A percentile compares a stretch with the other conserved stretches of the same genome.
phyloP scores from a whole-genome alignment of 1,284 basidiomycete genomes.

The Blastosporella zonata region DNA sequence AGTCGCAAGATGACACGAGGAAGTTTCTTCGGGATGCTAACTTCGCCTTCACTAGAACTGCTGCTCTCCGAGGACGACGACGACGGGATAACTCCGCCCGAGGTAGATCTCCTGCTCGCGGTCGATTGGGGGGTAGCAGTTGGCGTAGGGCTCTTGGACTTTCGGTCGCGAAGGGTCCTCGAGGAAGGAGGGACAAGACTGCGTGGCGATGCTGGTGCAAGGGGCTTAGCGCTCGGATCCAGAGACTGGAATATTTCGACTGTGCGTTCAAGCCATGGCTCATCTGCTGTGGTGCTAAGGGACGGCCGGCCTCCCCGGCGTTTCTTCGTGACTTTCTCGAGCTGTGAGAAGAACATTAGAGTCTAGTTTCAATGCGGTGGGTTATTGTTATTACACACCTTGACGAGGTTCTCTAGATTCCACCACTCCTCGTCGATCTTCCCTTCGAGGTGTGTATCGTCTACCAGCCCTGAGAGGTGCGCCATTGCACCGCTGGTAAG shows the following conservation, averaged over 20 bases:
- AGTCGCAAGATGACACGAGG: not conserved
- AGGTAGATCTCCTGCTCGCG: not conserved
- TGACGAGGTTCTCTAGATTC: slow-evolving; percentile 58
- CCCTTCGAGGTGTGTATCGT: slow-evolving; percentile 20
- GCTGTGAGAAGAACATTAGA: slow-evolving; percentile 33
- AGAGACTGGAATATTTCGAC: slow-evolving; percentile 31
- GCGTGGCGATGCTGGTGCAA: slow-evolving; percentile 25
- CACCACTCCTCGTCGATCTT: slow-evolving; percentile 64
- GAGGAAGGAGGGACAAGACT: slow-evolving; percentile 36
- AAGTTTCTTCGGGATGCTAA: not conserved
- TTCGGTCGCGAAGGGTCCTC: slow-evolving; percentile 58
- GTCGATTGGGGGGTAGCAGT: slow-evolving; percentile 5
- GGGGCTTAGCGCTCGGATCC: slow-evolving; percentile 24
- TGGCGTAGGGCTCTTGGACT: slow-evolving; percentile 19
- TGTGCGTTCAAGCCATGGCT: slow-evolving; percentile 54
- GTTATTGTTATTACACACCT: slow-evolving; percentile 38
- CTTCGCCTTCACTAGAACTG: not conserved
- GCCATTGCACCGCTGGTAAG: slow-evolving; percentile 81
- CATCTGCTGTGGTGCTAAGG: slow-evolving; percentile 23
- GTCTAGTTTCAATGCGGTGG: not conserved
- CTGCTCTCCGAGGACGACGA: slow-evolving; percentile 2
- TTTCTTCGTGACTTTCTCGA: slow-evolving; percentile 72
- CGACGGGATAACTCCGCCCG: not conserved
- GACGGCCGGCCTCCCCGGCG: slow-evolving; percentile 45
- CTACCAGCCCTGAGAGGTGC: slow-evolving; percentile 69